Base-by-base conservation (phyloP, 805 yeast species). In the Metschnikowia proteae region DNA sequence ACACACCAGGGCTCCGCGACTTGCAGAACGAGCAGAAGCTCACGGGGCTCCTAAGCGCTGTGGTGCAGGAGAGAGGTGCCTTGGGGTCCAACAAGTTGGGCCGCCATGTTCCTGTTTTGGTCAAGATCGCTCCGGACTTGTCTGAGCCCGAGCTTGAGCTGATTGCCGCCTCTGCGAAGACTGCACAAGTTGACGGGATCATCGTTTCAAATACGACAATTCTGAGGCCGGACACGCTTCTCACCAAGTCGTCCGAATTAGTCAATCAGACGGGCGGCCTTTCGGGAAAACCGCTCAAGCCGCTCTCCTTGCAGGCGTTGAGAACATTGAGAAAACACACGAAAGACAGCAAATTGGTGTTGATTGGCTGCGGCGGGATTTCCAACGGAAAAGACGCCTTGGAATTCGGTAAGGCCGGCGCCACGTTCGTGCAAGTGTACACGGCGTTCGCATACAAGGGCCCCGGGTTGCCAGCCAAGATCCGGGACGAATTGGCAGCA, bases 331-430 rank as follows among this genome's bases (percentile, higher is more conserved):
- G 94, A 49, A 83, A 86, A 58, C 78, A 86, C 62, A 80, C 96
- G 33, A 88, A 88, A 59, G 88, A 81, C 52, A 78, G 86, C 1
- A 76, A 81, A 46, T 66, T 90, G 54, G 86, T 90, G 2, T 75
- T 92, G 38, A 79, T 92, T 55, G 98, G 98, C 31, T 90, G 97
- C 68, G 98, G 98, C 49, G 98, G 98, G 56, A 89, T 92, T 57
- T 74, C 85, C n/a, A 69, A 75, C 25, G 98, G 96, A 48, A 75
- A 82, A 55, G 98, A 92, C 63, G 97, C 91, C 0, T 71, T 91
- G 43, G 97, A 91, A 56, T 92, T 84, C 66, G 96, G 94, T 31
- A 82, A 81, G 60, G 96, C 97, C 1, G 98, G 98, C 49, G 98
- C 98, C 10, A 78, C 86, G n/a, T 87, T 83, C 63, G 82, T 92